Base-by-base conservation (phyloP, 805 yeast species). In the Candida sakaeoensis region DNA sequence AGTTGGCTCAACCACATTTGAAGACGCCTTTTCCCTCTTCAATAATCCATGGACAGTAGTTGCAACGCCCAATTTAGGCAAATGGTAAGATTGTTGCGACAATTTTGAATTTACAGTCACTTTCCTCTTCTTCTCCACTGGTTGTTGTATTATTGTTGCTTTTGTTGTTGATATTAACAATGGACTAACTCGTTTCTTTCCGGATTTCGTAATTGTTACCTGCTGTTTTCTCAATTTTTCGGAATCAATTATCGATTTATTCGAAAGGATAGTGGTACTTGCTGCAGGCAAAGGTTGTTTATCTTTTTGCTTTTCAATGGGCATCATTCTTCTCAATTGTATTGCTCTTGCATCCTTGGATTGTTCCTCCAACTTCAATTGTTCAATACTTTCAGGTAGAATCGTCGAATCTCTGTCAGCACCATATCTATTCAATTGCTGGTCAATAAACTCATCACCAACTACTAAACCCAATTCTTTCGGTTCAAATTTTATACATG, bases 341-440 rank as follows among this genome's bases (percentile, higher is more conserved):
- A 32, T 9, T 10, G 41, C 41, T 32, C 33, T 38, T 23, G 36
- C 36, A 26, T 32, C 38, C 28, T 61, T 65, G 1, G 86, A 79
- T 45, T 70, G 69, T 27, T 82, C 87, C 49, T 89, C 96, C 16
- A 91, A 63, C 4, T 65, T 57, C 41, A 91, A 67, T 59, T 90
- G 97, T 39, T 79, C 83, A 1, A 82, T 75, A 58, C 93, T 82
- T 54, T 91, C 98, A 0, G 96, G 95, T 51, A 88, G 85, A 15
- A 82, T 82, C 65, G 84, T 70, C 7, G 85, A 76, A 48, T 90
- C 96, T 41, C 89, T 75, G 46, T 86, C 95, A 2, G 85, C 89
- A 46, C 99, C 98, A 55, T 85, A 91, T 49, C 88, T 73, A 49
- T 84, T 80, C 41, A 91, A 70, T 43, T 86, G 84, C 30, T 76